phyloP scores from a whole-genome alignment of 257 asterid species.

The Paraleonurus japonicus region DNA sequence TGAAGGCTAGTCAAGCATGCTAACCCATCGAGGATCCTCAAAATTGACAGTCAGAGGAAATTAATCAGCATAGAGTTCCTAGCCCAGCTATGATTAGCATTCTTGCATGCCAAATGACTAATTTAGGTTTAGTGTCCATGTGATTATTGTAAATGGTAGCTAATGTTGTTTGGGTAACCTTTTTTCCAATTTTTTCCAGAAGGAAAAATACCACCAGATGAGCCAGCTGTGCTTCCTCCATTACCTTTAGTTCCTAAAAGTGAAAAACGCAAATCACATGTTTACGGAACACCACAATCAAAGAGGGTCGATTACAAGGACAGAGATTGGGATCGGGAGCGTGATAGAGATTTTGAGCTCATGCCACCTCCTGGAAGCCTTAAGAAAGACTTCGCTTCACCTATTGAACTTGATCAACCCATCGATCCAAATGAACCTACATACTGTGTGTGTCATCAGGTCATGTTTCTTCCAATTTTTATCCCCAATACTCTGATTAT shows the following conservation, averaged over 20 bases:
- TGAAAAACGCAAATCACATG: conserved; percentile 58
- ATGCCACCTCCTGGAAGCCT: conserved; percentile 99
- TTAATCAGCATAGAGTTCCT: neutral
- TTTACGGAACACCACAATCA: conserved; percentile 66
- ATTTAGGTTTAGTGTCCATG: neutral
- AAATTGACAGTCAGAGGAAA: neutral
- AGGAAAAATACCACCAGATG: conserved; percentile 86
- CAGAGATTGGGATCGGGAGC: conserved; percentile 91
- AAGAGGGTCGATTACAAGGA: conserved; percentile 75
- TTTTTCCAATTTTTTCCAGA: conserved; percentile 47
- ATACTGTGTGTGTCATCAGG: conserved; percentile 97
- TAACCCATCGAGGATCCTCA: neutral
- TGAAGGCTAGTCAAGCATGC: no score
- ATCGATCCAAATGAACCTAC: conserved; percentile 96
- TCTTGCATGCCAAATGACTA: neutral
- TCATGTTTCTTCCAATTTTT: conserved; percentile 30
- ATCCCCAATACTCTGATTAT: neutral
- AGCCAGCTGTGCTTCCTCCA: conserved; percentile 87
- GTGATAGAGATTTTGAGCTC: conserved; percentile 88
- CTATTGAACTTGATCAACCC: conserved; percentile 78
- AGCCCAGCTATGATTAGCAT: neutral
- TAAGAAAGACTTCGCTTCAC: conserved; percentile 70
- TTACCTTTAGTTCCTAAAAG: conserved; percentile 73
- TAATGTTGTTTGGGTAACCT: neutral
- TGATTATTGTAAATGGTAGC: neutral